Evolutionary conservation across 768 basidiomycete genomes (phyloP).

Genomic region (Phanerochaete sordida): DNA sequence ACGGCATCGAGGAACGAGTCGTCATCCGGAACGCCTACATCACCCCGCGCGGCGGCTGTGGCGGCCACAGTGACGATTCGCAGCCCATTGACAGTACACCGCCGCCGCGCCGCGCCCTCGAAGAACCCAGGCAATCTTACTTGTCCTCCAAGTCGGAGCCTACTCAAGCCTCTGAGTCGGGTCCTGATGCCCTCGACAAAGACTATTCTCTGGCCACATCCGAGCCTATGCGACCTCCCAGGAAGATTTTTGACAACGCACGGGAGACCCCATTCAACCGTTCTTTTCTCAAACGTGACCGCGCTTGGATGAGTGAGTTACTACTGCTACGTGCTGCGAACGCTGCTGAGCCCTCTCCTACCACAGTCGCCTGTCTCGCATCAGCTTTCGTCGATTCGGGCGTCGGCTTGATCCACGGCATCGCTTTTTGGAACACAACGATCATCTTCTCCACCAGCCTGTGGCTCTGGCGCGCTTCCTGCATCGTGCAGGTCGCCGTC

Average conservation of each 20-base stretch:
- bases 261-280: neutral
- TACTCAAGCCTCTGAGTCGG: too few species aligned
- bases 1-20: neutral
- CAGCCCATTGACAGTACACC: neutral
- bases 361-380: neutral
- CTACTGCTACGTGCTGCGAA: too few species aligned
- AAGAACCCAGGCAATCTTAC: too few species aligned
- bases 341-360: neutral
- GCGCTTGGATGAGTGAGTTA: neutral
- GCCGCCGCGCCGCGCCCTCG: neutral
- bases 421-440: neutral
- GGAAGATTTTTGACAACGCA: neutral
- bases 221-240: neutral
- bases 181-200: neutral
- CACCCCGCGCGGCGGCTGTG: too few species aligned
- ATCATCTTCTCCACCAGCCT: neutral
- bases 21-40: neutral
- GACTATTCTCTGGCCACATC: neutral
- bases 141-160: too few species aligned
- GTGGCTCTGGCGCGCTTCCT: neutral
- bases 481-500: neutral
- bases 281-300: neutral
- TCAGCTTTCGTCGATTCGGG: neutral
- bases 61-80: neutral
- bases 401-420: neutral